phyloP scores from a whole-genome alignment of 169 alveolate species.

The Cryptosporidium parvum region DNA sequence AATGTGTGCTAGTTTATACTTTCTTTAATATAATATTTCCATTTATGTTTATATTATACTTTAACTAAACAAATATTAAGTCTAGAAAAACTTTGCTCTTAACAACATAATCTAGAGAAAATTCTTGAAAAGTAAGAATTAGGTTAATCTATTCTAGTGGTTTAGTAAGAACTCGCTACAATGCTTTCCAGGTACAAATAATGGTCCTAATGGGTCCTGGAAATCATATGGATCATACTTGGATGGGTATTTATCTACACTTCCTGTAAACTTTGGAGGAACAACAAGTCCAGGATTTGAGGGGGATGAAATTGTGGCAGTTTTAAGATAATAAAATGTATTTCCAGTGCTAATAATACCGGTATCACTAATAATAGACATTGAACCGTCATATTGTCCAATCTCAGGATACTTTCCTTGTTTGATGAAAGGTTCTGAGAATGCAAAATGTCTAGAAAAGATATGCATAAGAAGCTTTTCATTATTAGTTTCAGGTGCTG shows the following conservation, averaged over 20 bases:
- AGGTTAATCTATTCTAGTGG: neutral
- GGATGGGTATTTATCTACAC: constrained; percentile 50
- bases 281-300: constrained; percentile 57
- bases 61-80: no score
- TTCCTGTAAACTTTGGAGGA: constrained; percentile 58
- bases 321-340: constrained; percentile 37
- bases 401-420: constrained; percentile 62
- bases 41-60: no score
- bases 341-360: constrained; percentile 10
- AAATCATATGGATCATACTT: constrained; percentile 46
- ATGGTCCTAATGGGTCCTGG: constrained; percentile 69
- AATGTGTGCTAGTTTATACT: neutral
- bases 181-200: constrained; percentile 63
- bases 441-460: constrained; percentile 68
- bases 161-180: constrained; percentile 48
- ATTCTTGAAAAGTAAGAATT: neutral
- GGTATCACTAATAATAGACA: constrained; percentile 37
- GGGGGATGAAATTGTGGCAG: constrained; percentile 63
- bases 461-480: constrained; percentile 25
- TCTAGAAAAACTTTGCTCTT: no score
- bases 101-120: neutral
- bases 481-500: constrained; percentile 37
- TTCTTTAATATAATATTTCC: no score
- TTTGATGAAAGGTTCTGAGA: constrained; percentile 36
- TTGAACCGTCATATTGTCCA: constrained; percentile 51